Base-by-base conservation (phyloP, 225 moss, liverwort and hornwort species). In the Takakia lepidozioides region DNA sequence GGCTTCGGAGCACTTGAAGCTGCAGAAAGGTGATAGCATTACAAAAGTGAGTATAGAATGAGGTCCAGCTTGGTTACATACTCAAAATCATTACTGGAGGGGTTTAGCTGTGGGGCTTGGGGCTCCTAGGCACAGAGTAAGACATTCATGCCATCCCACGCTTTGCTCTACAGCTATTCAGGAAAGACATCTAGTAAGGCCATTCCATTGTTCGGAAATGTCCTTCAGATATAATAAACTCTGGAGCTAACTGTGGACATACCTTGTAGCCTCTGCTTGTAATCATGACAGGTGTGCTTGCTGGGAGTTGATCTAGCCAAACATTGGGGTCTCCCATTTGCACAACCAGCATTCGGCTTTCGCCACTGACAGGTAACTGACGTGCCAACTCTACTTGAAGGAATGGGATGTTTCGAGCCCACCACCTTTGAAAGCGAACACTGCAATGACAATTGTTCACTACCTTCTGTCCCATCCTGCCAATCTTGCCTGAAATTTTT, bases 321-420 rank as follows among this genome's bases (percentile, higher is more conserved):
- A 18, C 25, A 15, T 52, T 38, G 37, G 25, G 13, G 16, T 2
- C 38, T 25, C 38, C 52, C 17, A 14, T 4, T 19, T 11, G 25
- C n/a, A 17, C 37, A 8, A 26, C 1, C 19, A 37, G 24, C 2
- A 17, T 21, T 22, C 10, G 25, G 26, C 32, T 25, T 15, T 37
- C 25, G 10, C 15, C 10, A 19, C 9, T 32, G 11, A 10, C 32
- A 32, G 20, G 11, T 8, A 16, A 10, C 10, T 1, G 19, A 4
- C 9, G 11, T 25, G 24, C 25, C 38, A 20, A n/a, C 19, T 25
- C 38, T 11, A 26, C 25, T 24, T 17, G 52, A 52, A 6, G 37
- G 52, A 10, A 38, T 9, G 0, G 52, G 52, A 25, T 52, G 35
- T 25, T 38, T 52, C 52, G n/a, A n/a, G n/a, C 36, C 22, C 14